phyloP scores from a whole-genome alignment of 192 early-diverging fungal species.

The Coemansia sp. region DNA sequence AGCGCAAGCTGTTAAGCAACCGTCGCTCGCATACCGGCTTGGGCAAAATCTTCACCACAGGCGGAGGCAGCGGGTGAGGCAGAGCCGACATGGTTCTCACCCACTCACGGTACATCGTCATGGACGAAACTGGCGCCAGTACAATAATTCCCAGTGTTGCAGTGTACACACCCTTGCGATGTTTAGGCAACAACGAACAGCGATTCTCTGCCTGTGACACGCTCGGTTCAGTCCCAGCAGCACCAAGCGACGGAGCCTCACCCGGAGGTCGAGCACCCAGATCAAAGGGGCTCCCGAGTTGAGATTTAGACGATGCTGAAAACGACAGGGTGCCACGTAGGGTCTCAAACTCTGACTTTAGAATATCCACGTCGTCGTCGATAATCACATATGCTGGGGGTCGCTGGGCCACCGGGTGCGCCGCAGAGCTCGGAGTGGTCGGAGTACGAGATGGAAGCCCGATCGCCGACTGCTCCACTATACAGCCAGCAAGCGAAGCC shows the following conservation, averaged over 20 bases:
- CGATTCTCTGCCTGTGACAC: background rate
- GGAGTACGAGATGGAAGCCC: constrained; percentile 24
- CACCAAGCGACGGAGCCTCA: background rate
- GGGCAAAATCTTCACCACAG: constrained; percentile 43
- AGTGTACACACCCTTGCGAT: constrained; percentile 25
- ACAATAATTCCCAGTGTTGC: constrained; percentile 47
- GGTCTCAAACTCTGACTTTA: constrained; percentile 47
- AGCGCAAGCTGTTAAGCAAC: constrained; percentile 30
- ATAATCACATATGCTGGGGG: constrained; percentile 48
- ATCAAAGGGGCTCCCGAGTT: constrained; percentile 11
- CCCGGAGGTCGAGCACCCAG: background rate
- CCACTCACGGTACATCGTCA: constrained; percentile 25
- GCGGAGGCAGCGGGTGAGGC: constrained; percentile 51
- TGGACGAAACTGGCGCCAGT: constrained; percentile 21
- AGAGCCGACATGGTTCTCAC: constrained; percentile 18
- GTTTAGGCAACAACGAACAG: constrained; percentile 9
- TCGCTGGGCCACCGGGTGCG: constrained; percentile 37
- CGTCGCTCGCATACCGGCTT: constrained; percentile 41
- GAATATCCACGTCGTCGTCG: constrained; percentile 27
- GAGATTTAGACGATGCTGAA: constrained; percentile 19
- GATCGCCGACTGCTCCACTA: constrained; percentile 26
- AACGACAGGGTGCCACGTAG: constrained; percentile 54
- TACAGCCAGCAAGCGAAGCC: constrained; percentile 22
- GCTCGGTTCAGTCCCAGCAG: background rate
- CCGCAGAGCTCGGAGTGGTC: constrained; percentile 26